phyloP scores from a whole-genome alignment of 495 filamentous ascomycete species.

The Glutinoglossum americanum region DNA sequence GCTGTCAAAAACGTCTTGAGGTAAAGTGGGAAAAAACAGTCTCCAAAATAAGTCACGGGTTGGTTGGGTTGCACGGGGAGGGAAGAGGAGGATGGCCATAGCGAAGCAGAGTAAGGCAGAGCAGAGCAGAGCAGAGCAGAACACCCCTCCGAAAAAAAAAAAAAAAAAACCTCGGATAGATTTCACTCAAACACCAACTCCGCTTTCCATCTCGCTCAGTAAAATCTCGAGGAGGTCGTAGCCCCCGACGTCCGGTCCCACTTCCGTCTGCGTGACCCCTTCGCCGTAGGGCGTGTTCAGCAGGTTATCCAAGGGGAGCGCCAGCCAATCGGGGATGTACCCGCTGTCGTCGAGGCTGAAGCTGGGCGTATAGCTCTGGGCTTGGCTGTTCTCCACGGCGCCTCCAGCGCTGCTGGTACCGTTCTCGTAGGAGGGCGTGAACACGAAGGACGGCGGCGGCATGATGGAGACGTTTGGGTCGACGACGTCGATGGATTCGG shows the following conservation, averaged over 20 bases:
- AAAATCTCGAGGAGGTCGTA: slow-evolving; percentile 4
- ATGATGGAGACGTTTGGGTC: slow-evolving; percentile 23
- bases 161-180: no score
- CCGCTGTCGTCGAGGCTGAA: neutral
- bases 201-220: slow-evolving; percentile 3
- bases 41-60: no score
- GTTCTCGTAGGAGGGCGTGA: slow-evolving; percentile 5
- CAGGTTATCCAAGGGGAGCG: slow-evolving; percentile 24
- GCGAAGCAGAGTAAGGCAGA: no score
- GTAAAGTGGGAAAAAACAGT: no score
- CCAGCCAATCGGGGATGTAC: slow-evolving; percentile 23
- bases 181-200: neutral
- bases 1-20: no score
- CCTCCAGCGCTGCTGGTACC: slow-evolving; percentile 5
- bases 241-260: slow-evolving; percentile 5
- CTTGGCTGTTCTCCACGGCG: neutral
- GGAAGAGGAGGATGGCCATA: no score
- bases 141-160: no score
- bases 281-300: slow-evolving; percentile 10
- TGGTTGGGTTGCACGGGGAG: no score
- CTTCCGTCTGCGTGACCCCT: slow-evolving; percentile 4
- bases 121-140: no score
- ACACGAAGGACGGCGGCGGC: slow-evolving; percentile 18
- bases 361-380: neutral
- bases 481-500: slow-evolving; percentile 18